Evolutionary conservation across 2,329 filamentous ascomycete genomes (phyloP).

Genomic region (Pseudofabraea citricarpa): DNA sequence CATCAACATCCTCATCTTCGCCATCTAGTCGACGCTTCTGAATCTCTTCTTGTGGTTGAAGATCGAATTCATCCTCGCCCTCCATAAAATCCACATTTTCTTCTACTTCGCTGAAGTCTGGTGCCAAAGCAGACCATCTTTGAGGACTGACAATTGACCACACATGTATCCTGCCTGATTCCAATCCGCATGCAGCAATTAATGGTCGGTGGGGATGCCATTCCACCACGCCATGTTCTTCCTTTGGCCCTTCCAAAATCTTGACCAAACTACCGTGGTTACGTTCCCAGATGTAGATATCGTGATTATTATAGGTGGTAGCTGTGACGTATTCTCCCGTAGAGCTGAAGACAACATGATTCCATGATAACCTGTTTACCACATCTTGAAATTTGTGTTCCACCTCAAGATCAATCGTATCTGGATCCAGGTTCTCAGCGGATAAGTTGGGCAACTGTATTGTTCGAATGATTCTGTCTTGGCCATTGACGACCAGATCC

Average conservation of each 20-base stretch:
- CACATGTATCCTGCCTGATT: conserved; percentile 89
- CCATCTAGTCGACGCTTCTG: conserved; percentile 84
- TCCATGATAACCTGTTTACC: conserved; percentile 93
- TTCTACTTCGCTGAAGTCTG: conserved; percentile 95
- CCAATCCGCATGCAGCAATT: conserved; percentile 85
- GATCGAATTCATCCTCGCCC: conserved; percentile 95
- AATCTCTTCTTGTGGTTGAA: conserved; percentile 91
- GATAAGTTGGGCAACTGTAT: conserved; percentile 80
- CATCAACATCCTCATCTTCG: conserved; percentile 92
- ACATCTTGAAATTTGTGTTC: conserved; percentile 99
- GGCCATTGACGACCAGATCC: conserved; percentile 86
- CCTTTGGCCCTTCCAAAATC: conserved; percentile 93
- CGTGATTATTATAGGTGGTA: conserved; percentile 96
- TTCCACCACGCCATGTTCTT: conserved; percentile 93
- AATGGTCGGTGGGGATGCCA: conserved; percentile 91
- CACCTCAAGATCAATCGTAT: conserved; percentile 82
- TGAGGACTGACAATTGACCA: conserved; percentile 96
- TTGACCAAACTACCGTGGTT: conserved; percentile 90
- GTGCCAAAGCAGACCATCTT: conserved; percentile 93
- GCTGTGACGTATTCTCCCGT: conserved; percentile 95
- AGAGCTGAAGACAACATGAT: conserved; percentile 91
- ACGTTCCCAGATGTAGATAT: conserved; percentile 97
- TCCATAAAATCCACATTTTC: conserved; percentile 98
- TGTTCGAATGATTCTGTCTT: conserved; percentile 91
- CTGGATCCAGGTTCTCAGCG: conserved; percentile 65